Base-by-base conservation (phyloP, 352 stramenopile genomes). In the Pythium aristosporum region DNA sequence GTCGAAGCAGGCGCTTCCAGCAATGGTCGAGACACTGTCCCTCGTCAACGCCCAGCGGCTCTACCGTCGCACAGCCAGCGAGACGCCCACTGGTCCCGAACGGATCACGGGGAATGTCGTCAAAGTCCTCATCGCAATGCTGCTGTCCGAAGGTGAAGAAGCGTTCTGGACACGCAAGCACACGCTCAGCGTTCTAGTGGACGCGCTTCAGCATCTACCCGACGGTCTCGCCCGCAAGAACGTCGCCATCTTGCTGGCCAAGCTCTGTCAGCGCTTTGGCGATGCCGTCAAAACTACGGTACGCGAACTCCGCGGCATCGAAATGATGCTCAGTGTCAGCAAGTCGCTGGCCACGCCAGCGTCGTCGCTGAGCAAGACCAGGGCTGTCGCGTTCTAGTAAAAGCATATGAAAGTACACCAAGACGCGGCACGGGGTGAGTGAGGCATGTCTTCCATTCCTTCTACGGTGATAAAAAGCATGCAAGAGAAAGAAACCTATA, bases 291-390 rank as follows among this genome's bases (percentile, higher is more conserved):
- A 94, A 59, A 58, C 75, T 21, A n/a, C 21, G 8, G 72, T 94
- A 9, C 81, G 82, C 1, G 69, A 76, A 15, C 57, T 94, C 11
- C 78, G 85, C 20, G 85, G 85, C 0, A 89, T 94, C 37, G 85
- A 92, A 63, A 92, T 94, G 74, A 89, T 94, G 81, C 52, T 91
- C 21, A 74, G 61, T 6, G 73, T 91, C 34, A 88, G 81, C 43
- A 76, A 82, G 57, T 85, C 79, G 9, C 53, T 88, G 0, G 63
- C 75, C n/a, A 50, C 48, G 34, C 3, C 34, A 5, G 49, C 10
- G 13, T 47, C 51, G 12, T 28, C 51, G 36, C n/a, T 28, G 28
- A 49, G 4, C 16, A 37, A 57, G 32, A 25, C 47, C 41, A 52
- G 58, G 37, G 53, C 61, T 6, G 39, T 64, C 3, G 63, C 63